phyloP scores from a whole-genome alignment of 106 monocot genomes.

The Dendrobium catenatum region DNA sequence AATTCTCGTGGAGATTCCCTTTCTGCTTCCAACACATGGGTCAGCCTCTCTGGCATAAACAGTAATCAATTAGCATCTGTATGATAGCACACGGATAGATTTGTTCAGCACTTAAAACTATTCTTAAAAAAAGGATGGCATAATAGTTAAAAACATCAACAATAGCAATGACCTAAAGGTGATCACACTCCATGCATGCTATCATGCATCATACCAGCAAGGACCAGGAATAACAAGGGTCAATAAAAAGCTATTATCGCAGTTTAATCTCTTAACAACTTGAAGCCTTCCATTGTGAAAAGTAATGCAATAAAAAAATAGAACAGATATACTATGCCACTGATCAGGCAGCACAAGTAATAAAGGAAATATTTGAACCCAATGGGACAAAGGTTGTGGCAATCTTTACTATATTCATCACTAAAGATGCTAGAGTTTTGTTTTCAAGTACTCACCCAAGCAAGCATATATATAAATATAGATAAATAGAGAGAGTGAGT shows the following conservation, averaged over 20 bases:
- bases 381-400: background rate
- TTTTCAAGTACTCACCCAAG: background rate
- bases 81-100: background rate
- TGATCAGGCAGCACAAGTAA: background rate
- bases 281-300: background rate
- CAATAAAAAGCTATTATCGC: background rate
- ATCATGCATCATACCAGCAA: background rate
- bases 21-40: conserved; percentile 87
- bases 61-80: conserved; percentile 5
- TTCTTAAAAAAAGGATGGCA: background rate
- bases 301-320: background rate
- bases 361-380: background rate
- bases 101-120: background rate
- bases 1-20: conserved; percentile 93
- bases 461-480: background rate
- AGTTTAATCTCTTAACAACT: background rate
- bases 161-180: background rate
- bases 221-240: background rate
- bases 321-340: background rate
- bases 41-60: conserved; percentile 58
- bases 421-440: background rate
- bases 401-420: background rate
- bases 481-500: background rate
- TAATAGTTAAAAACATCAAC: background rate
- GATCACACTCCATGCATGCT: background rate